Conservation (phyloP, 164 flowering plant species). For the Umbellularia californica region DNA sequence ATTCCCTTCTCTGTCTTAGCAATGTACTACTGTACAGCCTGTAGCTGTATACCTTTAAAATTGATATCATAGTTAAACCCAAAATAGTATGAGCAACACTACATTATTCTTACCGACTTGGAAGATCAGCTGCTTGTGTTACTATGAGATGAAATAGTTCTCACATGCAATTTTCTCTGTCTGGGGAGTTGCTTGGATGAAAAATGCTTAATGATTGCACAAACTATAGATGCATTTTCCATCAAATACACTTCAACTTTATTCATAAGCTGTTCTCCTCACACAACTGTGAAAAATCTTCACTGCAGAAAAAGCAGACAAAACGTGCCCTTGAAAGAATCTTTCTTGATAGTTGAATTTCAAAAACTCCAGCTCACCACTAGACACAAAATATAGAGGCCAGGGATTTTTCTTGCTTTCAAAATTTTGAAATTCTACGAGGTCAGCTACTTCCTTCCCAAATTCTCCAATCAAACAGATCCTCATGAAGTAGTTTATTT, state of each 20-base stretch:
- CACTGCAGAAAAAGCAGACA: not conserved
- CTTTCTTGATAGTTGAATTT: not conserved
- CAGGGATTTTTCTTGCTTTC: too few relatives aligned
- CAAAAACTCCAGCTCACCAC: not conserved
- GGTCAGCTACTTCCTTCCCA: too few relatives aligned
- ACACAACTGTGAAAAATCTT: slow-evolving; percentile 1
- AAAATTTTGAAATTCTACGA: too few relatives aligned
- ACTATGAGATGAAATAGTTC: slow-evolving; percentile 9
- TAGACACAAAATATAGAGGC: not conserved
- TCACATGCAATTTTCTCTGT: slow-evolving; percentile 63
- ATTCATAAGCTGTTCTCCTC: slow-evolving; percentile 41
- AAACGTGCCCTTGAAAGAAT: not conserved
- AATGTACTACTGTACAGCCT: not conserved
- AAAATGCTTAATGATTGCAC: slow-evolving; percentile 73
- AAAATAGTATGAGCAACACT: too few relatives aligned
- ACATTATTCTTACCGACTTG: not conserved
- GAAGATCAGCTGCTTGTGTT: not conserved
- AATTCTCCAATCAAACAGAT: too few relatives aligned
- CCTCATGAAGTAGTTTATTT: too few relatives aligned
- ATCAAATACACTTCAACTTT: too few relatives aligned
- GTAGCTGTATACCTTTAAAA: not conserved
- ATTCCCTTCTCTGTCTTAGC: not conserved
- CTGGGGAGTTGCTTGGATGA: slow-evolving; percentile 69
- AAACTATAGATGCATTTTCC: slow-evolving; percentile 18
- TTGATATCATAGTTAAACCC: too few relatives aligned